Conservation (phyloP, 2,329 filamentous ascomycete genomes). For the Zasmidium angulare region DNA sequence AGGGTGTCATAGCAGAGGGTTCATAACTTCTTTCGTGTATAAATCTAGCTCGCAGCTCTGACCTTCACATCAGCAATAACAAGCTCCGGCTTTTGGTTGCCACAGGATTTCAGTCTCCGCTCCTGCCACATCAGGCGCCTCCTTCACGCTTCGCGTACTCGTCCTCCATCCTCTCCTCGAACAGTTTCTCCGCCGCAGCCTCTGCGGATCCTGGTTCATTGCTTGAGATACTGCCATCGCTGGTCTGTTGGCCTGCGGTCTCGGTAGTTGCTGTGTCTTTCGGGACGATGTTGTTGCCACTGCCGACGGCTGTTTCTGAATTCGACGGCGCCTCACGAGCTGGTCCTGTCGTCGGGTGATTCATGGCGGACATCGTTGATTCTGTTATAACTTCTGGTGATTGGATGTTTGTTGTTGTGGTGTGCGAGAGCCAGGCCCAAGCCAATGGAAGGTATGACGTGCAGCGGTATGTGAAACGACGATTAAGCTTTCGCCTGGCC, state of each 20-base stretch:
- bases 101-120: too few species aligned
- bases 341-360: not conserved
- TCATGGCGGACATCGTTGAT: constrained; percentile 7
- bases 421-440: too few species aligned
- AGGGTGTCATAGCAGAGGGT: too few species aligned
- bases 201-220: constrained; percentile 35
- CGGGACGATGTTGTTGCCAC: constrained; percentile 20
- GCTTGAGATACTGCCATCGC: constrained; percentile 25
- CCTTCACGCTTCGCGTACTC: constrained; percentile 48
- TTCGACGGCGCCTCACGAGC: constrained; percentile 25
- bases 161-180: constrained; percentile 44
- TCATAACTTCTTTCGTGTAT: too few species aligned
- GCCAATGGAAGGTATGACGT: too few species aligned
- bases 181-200: constrained; percentile 36
- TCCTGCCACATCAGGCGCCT: constrained; percentile 34
- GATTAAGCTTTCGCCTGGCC: not conserved
- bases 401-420: constrained; percentile 13
- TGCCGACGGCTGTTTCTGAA: constrained; percentile 28
- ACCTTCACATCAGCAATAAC: too few species aligned
- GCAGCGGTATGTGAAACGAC: not conserved
- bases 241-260: constrained; percentile 18
- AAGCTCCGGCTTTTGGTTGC: too few species aligned
- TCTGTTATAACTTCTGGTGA: too few species aligned
- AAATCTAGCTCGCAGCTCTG: too few species aligned
- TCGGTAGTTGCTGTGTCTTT: constrained; percentile 22